These are phyloP conservation scores for Ascodesmis nigricans DNA, from an alignment of 495 filamentous ascomycete genomes.

Conservation along the genomic window DNA sequence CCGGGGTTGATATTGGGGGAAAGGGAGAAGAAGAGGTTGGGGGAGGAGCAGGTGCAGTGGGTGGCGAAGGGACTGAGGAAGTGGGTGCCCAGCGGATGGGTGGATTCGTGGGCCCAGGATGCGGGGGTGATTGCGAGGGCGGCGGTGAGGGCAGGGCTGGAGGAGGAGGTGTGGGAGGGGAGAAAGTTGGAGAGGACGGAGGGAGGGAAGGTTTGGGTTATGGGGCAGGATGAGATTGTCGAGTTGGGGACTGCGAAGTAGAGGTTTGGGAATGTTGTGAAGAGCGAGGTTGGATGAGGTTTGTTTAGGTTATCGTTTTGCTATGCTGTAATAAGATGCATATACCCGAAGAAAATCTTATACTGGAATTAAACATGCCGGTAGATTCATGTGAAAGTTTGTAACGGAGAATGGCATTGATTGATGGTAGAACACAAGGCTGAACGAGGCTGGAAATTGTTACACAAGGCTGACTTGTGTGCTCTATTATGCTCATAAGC, in stretches of 20 bases:
- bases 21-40: constrained; percentile 34
- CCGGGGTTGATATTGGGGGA: constrained; percentile 56
- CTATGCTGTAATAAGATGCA: too few species aligned
- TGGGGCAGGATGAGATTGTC: constrained; percentile 29
- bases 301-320: too few species aligned
- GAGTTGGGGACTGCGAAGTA: constrained; percentile 28
- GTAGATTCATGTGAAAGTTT: too few species aligned
- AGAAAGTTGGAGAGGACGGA: constrained; percentile 27
- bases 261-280: constrained; percentile 8
- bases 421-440: too few species aligned
- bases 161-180: constrained; percentile 23
- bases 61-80: constrained; percentile 33
- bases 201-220: constrained; percentile 26
- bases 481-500: too few species aligned
- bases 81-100: constrained; percentile 24
- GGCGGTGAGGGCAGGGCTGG: constrained; percentile 35
- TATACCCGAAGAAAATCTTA: too few species aligned
- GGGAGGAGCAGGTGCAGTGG: constrained; percentile 28
- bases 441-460: too few species aligned
- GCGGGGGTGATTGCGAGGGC: constrained; percentile 51
- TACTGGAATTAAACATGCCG: too few species aligned
- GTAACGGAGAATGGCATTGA: too few species aligned
- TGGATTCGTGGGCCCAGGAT: constrained; percentile 53
- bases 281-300: neutral
- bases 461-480: too few species aligned